phyloP scores from a whole-genome alignment of 176 grass and related monocot species.

The Carex pumila region DNA sequence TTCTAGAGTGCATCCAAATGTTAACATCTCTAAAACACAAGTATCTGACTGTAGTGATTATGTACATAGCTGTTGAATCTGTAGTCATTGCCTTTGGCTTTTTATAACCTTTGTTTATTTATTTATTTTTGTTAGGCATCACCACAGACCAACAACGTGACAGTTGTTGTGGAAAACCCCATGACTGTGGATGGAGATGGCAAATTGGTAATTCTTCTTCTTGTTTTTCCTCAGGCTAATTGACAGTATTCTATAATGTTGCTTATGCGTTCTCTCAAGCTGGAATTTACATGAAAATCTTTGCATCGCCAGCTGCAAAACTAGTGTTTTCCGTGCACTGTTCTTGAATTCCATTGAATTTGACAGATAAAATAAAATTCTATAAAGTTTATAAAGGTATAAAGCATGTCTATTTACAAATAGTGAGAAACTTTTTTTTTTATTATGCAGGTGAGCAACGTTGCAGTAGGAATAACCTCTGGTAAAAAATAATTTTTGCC shows the following conservation, averaged over 20 bases:
- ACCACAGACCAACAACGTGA: conserved; percentile 38
- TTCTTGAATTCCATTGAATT: neutral
- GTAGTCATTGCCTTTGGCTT: conserved; percentile 8
- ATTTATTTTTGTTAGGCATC: conserved; percentile 25
- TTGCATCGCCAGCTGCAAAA: neutral
- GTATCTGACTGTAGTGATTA: neutral
- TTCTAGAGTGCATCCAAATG: no score
- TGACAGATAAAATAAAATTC: neutral
- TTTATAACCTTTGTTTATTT: neutral
- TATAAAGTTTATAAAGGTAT: neutral
- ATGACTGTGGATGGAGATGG: conserved; percentile 82
- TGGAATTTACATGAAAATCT: neutral
- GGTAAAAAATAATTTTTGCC: conserved; percentile 33
- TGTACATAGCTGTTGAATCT: neutral
- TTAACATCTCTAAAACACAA: conserved; percentile 28
- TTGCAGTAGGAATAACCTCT: conserved; percentile 56
- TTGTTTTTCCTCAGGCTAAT: neutral
- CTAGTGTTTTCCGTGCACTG: neutral
- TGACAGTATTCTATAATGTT: neutral
- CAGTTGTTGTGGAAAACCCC: conserved; percentile 88
- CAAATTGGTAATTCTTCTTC: conserved; percentile 56
- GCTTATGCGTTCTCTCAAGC: neutral
- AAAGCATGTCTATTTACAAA: neutral
- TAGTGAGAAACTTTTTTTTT: conserved; percentile 4
- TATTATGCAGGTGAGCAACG: conserved; percentile 54